Conservation (phyloP, 1,284 basidiomycete species). For the Volvariella surrecta region DNA sequence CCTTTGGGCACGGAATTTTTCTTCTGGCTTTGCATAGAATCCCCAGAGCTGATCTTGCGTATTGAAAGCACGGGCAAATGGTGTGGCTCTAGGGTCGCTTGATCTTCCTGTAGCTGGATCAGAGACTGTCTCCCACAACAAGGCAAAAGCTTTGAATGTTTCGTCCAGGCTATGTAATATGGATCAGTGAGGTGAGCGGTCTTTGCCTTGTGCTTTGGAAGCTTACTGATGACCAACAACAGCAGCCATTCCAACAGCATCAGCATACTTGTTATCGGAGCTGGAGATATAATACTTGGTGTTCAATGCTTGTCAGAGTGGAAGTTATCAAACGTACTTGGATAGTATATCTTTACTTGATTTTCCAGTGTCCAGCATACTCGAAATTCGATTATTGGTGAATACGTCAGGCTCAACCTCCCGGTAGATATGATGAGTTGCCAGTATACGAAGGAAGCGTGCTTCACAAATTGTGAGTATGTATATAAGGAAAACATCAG, state of each 20-base stretch:
- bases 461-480: not conserved
- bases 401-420: slow-evolving; percentile 35
- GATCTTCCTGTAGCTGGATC: slow-evolving; percentile 23
- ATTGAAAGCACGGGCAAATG: slow-evolving; percentile 21
- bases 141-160: slow-evolving; percentile 23
- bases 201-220: slow-evolving; percentile 1
- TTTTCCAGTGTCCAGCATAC: slow-evolving; percentile 31
- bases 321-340: slow-evolving; percentile 18
- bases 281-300: slow-evolving; percentile 7
- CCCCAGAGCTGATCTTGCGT: slow-evolving; percentile 18
- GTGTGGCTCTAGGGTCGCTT: slow-evolving; percentile 17
- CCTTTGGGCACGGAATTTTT: slow-evolving; percentile 8
- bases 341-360: slow-evolving; percentile 19
- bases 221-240: slow-evolving; percentile 12
- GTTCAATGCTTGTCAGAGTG: slow-evolving; percentile 1
- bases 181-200: not conserved
- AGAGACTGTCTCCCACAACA: slow-evolving; percentile 23
- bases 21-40: slow-evolving; percentile 21
- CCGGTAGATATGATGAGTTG: slow-evolving; percentile 30
- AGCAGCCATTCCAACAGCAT: slow-evolving; percentile 13
- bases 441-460: slow-evolving; percentile 27
- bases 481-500: not conserved
- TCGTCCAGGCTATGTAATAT: slow-evolving; percentile 23
- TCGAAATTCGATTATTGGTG: slow-evolving; percentile 32
- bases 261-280: slow-evolving; percentile 17